phyloP scores from a whole-genome alignment of 768 basidiomycete species.

The Russula dissimulans region DNA sequence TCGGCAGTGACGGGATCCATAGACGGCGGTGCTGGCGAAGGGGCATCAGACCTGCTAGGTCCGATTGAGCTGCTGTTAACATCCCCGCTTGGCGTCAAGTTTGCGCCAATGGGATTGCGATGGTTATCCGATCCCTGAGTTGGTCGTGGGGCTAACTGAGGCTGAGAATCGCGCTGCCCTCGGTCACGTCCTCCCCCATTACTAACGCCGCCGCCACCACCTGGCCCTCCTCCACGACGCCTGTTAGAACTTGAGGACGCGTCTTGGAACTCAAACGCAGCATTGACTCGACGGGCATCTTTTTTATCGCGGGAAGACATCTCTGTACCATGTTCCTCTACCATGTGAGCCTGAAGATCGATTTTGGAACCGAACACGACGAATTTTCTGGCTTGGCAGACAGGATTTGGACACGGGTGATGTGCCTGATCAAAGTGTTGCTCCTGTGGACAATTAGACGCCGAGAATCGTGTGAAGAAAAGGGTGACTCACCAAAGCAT shows the following conservation, averaged over 20 bases:
- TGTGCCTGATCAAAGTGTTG: constrained; percentile 69
- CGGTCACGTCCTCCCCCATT: constrained; percentile 44
- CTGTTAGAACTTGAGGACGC: constrained; percentile 30
- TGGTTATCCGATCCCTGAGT: constrained; percentile 35
- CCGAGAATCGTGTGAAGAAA: neutral
- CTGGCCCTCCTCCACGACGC: constrained; percentile 30
- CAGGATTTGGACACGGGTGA: constrained; percentile 61
- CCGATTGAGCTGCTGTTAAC: constrained; percentile 5
- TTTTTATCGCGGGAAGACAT: constrained; percentile 63
- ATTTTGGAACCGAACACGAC: constrained; percentile 84
- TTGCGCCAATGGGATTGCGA: constrained; percentile 54
- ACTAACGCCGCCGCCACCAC: constrained; percentile 32
- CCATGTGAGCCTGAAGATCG: constrained; percentile 87
- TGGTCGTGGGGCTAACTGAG: constrained; percentile 21
- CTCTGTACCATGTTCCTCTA: constrained; percentile 70
- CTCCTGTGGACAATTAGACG: constrained; percentile 38
- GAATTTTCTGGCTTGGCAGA: constrained; percentile 82
- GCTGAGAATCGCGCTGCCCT: constrained; percentile 33
- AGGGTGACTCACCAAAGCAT: constrained; percentile 45
- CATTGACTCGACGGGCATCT: constrained; percentile 59
- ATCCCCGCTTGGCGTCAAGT: constrained; percentile 37
- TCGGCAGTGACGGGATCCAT: constrained; percentile 45
- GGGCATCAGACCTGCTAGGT: constrained; percentile 26
- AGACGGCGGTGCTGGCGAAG: constrained; percentile 32
- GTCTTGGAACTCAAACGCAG: constrained; percentile 60